These are phyloP conservation scores for Heliamphora exappendiculata DNA, from an alignment of 148 eudicot genomes.

Conservation along the genomic window DNA sequence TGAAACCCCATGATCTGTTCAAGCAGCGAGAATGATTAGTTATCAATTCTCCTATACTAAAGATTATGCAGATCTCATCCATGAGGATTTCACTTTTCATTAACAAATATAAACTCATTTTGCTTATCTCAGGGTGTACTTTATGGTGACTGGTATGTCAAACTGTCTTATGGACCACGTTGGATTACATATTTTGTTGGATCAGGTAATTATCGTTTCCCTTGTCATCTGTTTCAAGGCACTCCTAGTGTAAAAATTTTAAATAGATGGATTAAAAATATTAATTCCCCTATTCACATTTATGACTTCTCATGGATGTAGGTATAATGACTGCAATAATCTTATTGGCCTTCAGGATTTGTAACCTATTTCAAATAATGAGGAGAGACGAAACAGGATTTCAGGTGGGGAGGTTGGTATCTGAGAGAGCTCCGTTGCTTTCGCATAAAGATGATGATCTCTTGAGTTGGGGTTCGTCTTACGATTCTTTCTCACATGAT, in stretches of 20 bases:
- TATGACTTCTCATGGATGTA: slow-evolving; percentile 15
- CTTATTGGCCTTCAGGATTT: slow-evolving; percentile 22
- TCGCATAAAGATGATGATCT: slow-evolving; percentile 38
- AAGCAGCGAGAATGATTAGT: too few relatives aligned
- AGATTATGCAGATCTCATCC: not conserved
- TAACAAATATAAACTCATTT: not conserved
- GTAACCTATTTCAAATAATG: slow-evolving; percentile 17
- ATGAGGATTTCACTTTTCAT: not conserved
- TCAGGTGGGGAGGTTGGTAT: slow-evolving; percentile 17
- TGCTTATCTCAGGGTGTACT: slow-evolving; percentile 13
- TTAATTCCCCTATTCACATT: not conserved
- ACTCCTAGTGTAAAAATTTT: not conserved
- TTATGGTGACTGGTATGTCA: slow-evolving; percentile 32
- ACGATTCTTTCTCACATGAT: slow-evolving; percentile 41
- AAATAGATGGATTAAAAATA: not conserved
- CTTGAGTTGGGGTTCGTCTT: slow-evolving; percentile 50
- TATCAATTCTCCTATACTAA: too few relatives aligned
- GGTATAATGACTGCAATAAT: slow-evolving; percentile 31
- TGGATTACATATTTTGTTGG: slow-evolving; percentile 43
- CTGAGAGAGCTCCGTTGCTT: slow-evolving; percentile 40
- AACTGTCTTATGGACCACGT: slow-evolving; percentile 44
- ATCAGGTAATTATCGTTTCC: slow-evolving; percentile 19
- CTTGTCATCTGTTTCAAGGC: too few relatives aligned
- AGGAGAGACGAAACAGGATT: slow-evolving; percentile 15
- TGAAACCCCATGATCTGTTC: too few relatives aligned